A percentile compares a stretch with the other conserved stretches of the same genome.
phyloP scores from a whole-genome alignment of 169 alveolate species.

The Plasmodium coatneyi region DNA sequence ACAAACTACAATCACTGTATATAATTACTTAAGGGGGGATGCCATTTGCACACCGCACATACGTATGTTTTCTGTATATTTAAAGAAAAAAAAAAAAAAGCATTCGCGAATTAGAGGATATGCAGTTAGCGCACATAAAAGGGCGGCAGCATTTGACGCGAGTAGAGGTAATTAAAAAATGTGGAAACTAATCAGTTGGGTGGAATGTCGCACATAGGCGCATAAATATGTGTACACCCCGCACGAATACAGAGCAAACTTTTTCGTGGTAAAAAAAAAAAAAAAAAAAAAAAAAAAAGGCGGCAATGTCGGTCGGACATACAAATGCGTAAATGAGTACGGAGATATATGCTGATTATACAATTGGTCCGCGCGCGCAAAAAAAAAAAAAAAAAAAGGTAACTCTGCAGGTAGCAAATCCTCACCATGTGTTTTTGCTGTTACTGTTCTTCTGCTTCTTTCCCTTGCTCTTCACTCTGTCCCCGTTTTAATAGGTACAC shows the following conservation, averaged over 20 bases:
- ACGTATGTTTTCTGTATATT: neutral
- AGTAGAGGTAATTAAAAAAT: neutral
- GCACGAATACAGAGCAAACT: neutral
- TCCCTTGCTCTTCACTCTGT: neutral
- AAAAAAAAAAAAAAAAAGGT: neutral
- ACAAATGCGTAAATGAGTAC: neutral
- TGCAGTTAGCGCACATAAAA: conserved; percentile 2
- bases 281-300: too few species aligned
- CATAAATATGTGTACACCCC: neutral
- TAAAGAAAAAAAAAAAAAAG: neutral
- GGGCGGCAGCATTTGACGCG: neutral
- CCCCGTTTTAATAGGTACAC: neutral
- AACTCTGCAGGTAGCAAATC: neutral
- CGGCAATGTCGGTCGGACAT: neutral
- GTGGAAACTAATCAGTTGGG: neutral
- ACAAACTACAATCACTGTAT: neutral
- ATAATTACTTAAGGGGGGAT: neutral
- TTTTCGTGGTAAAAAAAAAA: neutral
- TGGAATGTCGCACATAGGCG: neutral
- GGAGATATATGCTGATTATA: neutral
- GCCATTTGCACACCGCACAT: neutral
- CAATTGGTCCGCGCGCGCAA: neutral
- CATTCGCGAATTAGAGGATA: neutral
- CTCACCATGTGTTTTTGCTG: neutral
- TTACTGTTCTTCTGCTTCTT: neutral